phyloP scores from a whole-genome alignment of 1,139 yeast species.

The Debaryomycetaceae sp. region DNA sequence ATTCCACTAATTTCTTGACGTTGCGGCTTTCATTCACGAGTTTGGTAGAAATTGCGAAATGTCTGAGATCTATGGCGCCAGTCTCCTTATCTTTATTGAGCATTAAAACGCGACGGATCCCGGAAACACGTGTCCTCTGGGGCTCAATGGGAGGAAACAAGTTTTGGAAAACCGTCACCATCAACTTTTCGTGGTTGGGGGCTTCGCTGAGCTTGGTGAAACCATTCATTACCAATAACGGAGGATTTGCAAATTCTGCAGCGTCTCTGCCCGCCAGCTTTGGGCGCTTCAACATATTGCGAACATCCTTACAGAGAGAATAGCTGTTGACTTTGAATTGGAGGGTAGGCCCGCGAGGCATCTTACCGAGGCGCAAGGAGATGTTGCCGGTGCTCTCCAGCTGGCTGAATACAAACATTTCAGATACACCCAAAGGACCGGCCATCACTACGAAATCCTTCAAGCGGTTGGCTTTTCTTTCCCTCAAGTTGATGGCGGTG shows the following conservation, averaged over 20 bases:
- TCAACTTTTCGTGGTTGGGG: slow-evolving; percentile 61
- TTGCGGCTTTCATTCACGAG: slow-evolving; percentile 76
- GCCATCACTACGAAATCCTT: slow-evolving; percentile 94
- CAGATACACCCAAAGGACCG: slow-evolving; percentile 91
- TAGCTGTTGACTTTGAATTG: slow-evolving; percentile 71
- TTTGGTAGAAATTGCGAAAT: slow-evolving; percentile 81
- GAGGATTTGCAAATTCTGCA: slow-evolving; percentile 63
- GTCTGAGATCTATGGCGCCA: slow-evolving; percentile 74
- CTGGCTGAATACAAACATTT: slow-evolving; percentile 78
- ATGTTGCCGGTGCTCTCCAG: slow-evolving; percentile 69
- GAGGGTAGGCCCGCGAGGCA: slow-evolving; percentile 92
- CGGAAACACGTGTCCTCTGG: slow-evolving; percentile 56
- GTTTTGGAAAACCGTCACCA: slow-evolving; percentile 88
- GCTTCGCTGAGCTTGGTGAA: slow-evolving; percentile 51
- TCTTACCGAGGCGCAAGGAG: slow-evolving; percentile 70
- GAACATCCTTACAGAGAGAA: slow-evolving; percentile 78
- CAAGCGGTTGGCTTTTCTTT: slow-evolving; percentile 75
- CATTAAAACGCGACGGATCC: slow-evolving; percentile 79
- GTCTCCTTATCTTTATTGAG: slow-evolving; percentile 63
- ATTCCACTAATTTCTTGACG: slow-evolving; percentile 63
- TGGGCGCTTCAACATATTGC: slow-evolving; percentile 55
- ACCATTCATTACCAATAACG: slow-evolving; percentile 84
- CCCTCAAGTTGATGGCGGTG: slow-evolving; percentile 81
- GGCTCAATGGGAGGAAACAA: slow-evolving; percentile 94
- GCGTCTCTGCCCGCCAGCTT: slow-evolving; percentile 56